These are phyloP conservation scores for Skeletonema potamos DNA, from an alignment of 108 stramenopile species.

Conservation along the genomic window DNA sequence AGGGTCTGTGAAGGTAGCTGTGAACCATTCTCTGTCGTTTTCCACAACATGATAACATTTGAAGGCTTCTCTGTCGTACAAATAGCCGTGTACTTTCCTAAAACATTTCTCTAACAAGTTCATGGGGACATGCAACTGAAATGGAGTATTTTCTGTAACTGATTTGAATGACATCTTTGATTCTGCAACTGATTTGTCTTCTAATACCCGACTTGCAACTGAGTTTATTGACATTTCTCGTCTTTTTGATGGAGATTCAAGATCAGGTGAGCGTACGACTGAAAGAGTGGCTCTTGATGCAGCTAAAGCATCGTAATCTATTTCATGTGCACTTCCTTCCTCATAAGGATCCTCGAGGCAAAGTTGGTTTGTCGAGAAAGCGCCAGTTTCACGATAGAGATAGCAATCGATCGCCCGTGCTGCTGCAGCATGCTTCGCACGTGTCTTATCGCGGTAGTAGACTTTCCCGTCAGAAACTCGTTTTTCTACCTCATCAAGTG, in stretches of 20 bases:
- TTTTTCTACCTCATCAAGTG: constrained; percentile 7
- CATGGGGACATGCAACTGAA: background rate
- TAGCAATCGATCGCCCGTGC: constrained; percentile 45
- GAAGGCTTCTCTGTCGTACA: background rate
- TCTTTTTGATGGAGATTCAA: too few species aligned
- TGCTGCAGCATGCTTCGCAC: constrained; percentile 39
- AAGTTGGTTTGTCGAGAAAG: background rate
- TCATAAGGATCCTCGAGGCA: constrained; percentile 30
- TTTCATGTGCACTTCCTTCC: background rate
- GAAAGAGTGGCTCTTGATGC: background rate
- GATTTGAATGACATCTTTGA: background rate
- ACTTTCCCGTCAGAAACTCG: constrained; percentile 16
- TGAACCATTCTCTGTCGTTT: constrained; percentile 5
- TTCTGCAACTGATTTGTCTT: too few species aligned
- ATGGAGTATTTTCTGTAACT: background rate
- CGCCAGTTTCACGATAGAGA: constrained; percentile 9
- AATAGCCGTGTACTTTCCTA: background rate
- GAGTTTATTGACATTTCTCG: too few species aligned
- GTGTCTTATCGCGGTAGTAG: background rate
- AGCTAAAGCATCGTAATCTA: constrained; percentile 16
- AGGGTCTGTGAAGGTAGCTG: constrained; percentile 27
- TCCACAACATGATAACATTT: background rate
- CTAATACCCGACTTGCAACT: too few species aligned
- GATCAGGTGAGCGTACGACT: background rate
- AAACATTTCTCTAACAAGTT: background rate